Base-by-base conservation (phyloP, 2,329 filamentous ascomycete genomes). In the Amauroascus niger region DNA sequence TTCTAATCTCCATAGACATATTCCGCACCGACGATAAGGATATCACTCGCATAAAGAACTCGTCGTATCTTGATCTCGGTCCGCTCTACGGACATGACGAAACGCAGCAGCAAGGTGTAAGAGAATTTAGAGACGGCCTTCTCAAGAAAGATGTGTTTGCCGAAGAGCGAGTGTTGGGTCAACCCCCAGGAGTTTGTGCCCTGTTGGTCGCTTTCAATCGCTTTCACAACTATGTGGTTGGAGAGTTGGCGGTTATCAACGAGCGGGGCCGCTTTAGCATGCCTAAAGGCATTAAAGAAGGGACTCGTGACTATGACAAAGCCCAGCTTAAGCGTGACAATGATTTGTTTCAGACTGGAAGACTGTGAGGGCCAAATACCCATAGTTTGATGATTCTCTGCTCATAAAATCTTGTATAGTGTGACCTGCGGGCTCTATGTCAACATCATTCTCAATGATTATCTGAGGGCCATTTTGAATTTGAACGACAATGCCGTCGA, bases 1-100 rank as follows among this genome's bases (percentile, higher is more conserved):
- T 33, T 20, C 52, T 22, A 52, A 46, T 40, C 16, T 43, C 6
- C 28, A 13, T 22, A 62, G 63, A 76, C 57, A 69, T 76, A 40
- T 76, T 76, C 57, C 65, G 69, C 22, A 74, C 65, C 0, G 65
- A 69, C 50, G 49, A 58, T 11, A 32, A 37, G 6, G 64, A 70
- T 64, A 62, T 30, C 57, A 70, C 58, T 59, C 67, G 58, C 57
- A 60, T 51, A 45, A 68, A 71, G 16, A 71, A 63, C 0, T 75
- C 74, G 0, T 77, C 74, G 0, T 77, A 76, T 55, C 64, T 76
- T 13, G 74, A 77, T 53, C 61, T 77, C 0, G 64, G 71, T 1
- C 73, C 74, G 0, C 59, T 76, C 0, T 76, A 76, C 55, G 74
- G 74, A 1, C 65, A 58, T 40, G 69, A 59, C 5, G 33, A 58